Percentiles rank a stretch among this genome's conserved stretches.
Conservation (phyloP, 768 basidiomycete genomes). For the Boletellus ananiceps region DNA sequence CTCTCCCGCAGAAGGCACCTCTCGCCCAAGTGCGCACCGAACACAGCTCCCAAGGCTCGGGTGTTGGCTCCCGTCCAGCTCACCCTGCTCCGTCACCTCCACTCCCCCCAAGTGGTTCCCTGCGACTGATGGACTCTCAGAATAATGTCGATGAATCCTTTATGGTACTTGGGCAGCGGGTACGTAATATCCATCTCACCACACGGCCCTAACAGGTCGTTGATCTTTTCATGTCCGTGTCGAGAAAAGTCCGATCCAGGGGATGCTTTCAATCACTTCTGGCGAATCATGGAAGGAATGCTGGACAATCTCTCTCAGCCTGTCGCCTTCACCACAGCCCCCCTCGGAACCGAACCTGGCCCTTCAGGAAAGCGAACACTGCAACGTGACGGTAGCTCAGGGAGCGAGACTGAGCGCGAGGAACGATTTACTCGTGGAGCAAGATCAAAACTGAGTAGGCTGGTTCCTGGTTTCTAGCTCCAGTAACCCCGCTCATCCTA, state of each 20-base stretch:
- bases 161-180: constrained; percentile 80
- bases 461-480: background rate
- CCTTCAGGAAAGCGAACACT: constrained; percentile 22
- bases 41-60: constrained; percentile 17
- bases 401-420: constrained; percentile 66
- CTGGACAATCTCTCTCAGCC: constrained; percentile 80
- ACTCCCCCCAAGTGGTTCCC: constrained; percentile 37
- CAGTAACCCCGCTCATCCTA: constrained; percentile 6
- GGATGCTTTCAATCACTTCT: constrained; percentile 86
- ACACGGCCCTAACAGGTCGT: background rate
- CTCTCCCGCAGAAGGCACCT: constrained; percentile 57
- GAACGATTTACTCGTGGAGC: constrained; percentile 47
- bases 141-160: constrained; percentile 82
- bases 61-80: constrained; percentile 11
- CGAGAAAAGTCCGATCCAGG: constrained; percentile 64
- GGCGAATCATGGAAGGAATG: constrained; percentile 85
- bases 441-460: constrained; percentile 21
- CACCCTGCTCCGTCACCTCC: constrained; percentile 42
- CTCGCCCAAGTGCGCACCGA: constrained; percentile 23
- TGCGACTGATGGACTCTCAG: constrained; percentile 44
- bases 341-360: constrained; percentile 46
- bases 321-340: constrained; percentile 76
- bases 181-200: constrained; percentile 28
- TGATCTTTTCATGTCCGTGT: background rate
- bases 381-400: constrained; percentile 48